Percentiles rank a stretch among this genome's conserved stretches.
These are phyloP conservation scores for Endocarpon pusillum DNA, from an alignment of 495 filamentous ascomycete species.

Conservation along the genomic window DNA sequence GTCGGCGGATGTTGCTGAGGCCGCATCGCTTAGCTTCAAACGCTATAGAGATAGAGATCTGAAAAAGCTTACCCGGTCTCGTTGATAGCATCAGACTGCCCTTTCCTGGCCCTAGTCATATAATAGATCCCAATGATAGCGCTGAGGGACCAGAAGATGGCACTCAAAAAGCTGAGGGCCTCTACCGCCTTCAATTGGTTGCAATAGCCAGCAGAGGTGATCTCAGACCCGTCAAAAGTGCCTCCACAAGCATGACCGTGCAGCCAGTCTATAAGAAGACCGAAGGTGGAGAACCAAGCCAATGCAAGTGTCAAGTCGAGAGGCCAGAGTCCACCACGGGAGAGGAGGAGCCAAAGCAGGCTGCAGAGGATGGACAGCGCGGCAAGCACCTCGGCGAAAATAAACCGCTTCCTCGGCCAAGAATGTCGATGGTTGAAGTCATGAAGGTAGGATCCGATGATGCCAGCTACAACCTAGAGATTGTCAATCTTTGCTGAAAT, in stretches of 20 bases:
- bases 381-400: constrained; percentile 44
- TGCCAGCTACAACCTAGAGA: constrained; percentile 34
- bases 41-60: too few species aligned
- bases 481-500: not conserved
- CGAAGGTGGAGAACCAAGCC: constrained; percentile 48
- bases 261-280: constrained; percentile 40
- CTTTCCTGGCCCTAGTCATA: not conserved
- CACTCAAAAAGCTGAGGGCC: constrained; percentile 52
- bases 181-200: constrained; percentile 46
- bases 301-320: constrained; percentile 42
- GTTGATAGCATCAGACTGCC: too few species aligned
- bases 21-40: too few species aligned
- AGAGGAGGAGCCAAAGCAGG: constrained; percentile 38
- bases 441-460: constrained; percentile 36
- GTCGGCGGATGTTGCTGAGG: too few species aligned
- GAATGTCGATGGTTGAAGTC: constrained; percentile 14
- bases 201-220: constrained; percentile 27
- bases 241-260: constrained; percentile 34
- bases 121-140: constrained; percentile 23
- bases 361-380: constrained; percentile 33
- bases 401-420: constrained; percentile 32
- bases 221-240: constrained; percentile 30
- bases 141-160: constrained; percentile 46
- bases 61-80: too few species aligned
- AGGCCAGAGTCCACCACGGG: constrained; percentile 14